phyloP scores from a whole-genome alignment of 805 yeast genomes.

The Yarrowia sp. region DNA sequence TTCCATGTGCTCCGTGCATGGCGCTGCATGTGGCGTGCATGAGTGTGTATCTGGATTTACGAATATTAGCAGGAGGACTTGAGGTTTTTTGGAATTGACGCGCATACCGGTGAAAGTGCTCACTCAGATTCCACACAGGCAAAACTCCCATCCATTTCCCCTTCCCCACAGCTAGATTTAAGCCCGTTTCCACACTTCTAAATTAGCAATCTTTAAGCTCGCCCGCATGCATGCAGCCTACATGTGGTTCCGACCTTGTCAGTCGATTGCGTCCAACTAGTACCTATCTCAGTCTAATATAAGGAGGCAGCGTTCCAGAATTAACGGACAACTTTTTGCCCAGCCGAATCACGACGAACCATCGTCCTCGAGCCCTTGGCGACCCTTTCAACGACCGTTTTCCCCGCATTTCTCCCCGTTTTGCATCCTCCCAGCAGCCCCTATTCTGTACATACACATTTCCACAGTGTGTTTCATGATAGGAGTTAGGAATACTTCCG shows the following conservation, averaged over 20 bases:
- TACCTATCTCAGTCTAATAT: not conserved
- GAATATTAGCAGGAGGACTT: no score
- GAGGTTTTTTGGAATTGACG: no score
- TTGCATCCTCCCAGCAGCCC: constrained; percentile 20
- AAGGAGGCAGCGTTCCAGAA: constrained; percentile 1
- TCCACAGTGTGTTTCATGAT: constrained; percentile 17
- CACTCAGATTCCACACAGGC: no score
- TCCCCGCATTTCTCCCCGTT: not conserved
- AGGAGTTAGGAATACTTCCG: not conserved
- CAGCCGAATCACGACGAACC: no score
- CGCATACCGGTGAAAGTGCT: no score
- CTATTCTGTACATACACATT: constrained; percentile 15
- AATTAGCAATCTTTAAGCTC: constrained; percentile 27
- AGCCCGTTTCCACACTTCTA: not conserved
- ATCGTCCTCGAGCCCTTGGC: no score
- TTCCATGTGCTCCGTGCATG: constrained; percentile 1
- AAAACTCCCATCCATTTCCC: no score
- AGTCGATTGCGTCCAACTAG: constrained; percentile 24
- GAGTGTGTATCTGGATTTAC: no score
- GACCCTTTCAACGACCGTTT: no score
- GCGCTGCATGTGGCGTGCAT: constrained; percentile 9
- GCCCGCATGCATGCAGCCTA: constrained; percentile 12
- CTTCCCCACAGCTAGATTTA: not conserved
- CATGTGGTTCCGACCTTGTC: constrained; percentile 8
- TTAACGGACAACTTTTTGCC: not conserved